Evolutionary conservation across 2,329 filamentous ascomycete genomes (phyloP).

Genomic region (Raffaelea albimanens): DNA sequence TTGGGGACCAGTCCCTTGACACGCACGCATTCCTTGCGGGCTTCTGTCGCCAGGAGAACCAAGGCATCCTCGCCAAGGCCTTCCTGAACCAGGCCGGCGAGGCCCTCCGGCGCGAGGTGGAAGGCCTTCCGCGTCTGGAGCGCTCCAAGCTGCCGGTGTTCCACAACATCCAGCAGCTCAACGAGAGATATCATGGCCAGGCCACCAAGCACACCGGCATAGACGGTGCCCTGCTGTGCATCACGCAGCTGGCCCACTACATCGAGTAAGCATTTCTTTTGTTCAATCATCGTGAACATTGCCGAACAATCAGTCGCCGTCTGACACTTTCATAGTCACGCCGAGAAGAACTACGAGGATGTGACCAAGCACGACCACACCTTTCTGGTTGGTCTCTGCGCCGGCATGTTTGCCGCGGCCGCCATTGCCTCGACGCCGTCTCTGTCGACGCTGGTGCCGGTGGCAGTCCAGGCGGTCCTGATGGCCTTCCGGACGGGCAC

Average conservation of each 20-base stretch:
- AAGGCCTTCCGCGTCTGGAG: slow-evolving; percentile 45
- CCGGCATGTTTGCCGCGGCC: slow-evolving; percentile 59
- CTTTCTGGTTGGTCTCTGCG: slow-evolving; percentile 56
- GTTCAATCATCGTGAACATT: too few relatives aligned
- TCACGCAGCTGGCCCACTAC: slow-evolving; percentile 58
- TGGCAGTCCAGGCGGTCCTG: slow-evolving; percentile 54
- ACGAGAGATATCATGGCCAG: slow-evolving; percentile 53
- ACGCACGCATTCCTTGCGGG: slow-evolving; percentile 53
- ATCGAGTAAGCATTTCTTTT: slow-evolving; percentile 47
- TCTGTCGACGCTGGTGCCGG: slow-evolving; percentile 49
- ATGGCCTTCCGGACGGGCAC: slow-evolving; percentile 57
- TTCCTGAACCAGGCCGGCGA: slow-evolving; percentile 51
- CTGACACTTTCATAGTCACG: too few relatives aligned
- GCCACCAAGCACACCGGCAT: slow-evolving; percentile 49
- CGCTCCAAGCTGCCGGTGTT: slow-evolving; percentile 52
- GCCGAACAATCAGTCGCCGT: too few relatives aligned
- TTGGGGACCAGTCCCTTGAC: slow-evolving; percentile 63
- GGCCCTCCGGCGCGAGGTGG: slow-evolving; percentile 51
- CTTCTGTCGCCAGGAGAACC: slow-evolving; percentile 35
- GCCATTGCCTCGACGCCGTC: slow-evolving; percentile 56
- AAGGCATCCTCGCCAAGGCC: slow-evolving; percentile 44
- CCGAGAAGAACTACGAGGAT: slow-evolving; percentile 46
- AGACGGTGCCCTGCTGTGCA: slow-evolving; percentile 55
- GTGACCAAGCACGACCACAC: slow-evolving; percentile 38
- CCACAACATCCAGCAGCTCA: slow-evolving; percentile 51